Base-by-base conservation (phyloP, 1,139 yeast genomes). In the Taphrina wiesneri region DNA sequence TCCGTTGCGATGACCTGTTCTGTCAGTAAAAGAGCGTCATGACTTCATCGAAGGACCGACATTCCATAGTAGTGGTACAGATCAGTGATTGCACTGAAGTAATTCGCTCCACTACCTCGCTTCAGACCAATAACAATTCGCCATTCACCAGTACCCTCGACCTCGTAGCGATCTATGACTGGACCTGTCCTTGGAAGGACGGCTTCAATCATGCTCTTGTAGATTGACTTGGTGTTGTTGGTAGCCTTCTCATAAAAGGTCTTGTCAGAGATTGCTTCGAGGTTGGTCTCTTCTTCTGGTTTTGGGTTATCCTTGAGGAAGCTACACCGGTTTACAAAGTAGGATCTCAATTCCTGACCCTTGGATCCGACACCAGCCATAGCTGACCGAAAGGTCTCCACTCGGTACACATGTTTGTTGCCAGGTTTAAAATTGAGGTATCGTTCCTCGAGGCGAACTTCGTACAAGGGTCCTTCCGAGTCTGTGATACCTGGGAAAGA, bases 31-130 rank as follows among this genome's bases (percentile, higher is more conserved):
- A 17, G 26, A 21, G 11, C 9, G 23, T n/a, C n/a, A n/a, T n/a
- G n/a, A n/a, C n/a, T n/a, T n/a, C n/a, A 1, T 2, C 43, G 17
- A n/a, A 9, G 19, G 23, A 17, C 56, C 1, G 32, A 52, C 63
- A 93, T 83, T 70, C 91, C 90, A 78, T 93, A 93, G 80, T 91
- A 93, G 75, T 88, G 89, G 73, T 93, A 93, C 76, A 93, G 82
- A 72, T 92, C 90, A 64, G 92, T 84, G 71, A 93, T 82, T 21
- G 98, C 96, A 51, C 96, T 86, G 77, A 87, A 90, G 79, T 89
- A 93, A 70, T 93, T 87, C 64, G 93, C 88, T 17, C 97, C 86
- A 34, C 96, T 82, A 70, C 87, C 86, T 76, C 88, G 93, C 74
- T 87, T 87, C 80, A 85, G 92, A 65, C 96, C 99, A 75, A 93